These are phyloP conservation scores for Nigrospora oryzae DNA, from an alignment of 2,329 filamentous ascomycete species.

Conservation along the genomic window DNA sequence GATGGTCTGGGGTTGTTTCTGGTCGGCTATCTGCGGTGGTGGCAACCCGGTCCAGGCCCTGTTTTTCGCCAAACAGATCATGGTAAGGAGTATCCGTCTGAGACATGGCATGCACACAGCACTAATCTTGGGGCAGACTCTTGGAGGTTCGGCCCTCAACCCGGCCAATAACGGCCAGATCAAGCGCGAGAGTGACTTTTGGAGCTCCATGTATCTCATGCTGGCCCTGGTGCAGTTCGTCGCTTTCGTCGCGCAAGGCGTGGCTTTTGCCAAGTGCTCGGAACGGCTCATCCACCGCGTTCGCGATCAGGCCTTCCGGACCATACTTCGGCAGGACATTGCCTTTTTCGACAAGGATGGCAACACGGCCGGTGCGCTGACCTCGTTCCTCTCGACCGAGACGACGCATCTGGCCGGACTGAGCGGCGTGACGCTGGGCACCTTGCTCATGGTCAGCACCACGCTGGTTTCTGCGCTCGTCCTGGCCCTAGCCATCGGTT, in stretches of 20 bases:
- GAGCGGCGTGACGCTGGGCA: slow-evolving; percentile 80
- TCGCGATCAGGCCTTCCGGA: slow-evolving; percentile 72
- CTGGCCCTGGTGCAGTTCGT: slow-evolving; percentile 67
- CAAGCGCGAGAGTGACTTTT: slow-evolving; percentile 69
- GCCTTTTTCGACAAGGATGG: slow-evolving; percentile 84
- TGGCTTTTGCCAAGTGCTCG: slow-evolving; percentile 77
- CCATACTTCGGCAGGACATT: slow-evolving; percentile 88
- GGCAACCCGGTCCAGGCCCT: slow-evolving; percentile 72
- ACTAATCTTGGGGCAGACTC: slow-evolving; percentile 16
- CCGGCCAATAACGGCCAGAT: slow-evolving; percentile 44
- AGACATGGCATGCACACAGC: neutral
- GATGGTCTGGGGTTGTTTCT: slow-evolving; percentile 67
- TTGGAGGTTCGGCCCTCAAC: slow-evolving; percentile 29
- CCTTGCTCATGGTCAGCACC: slow-evolving; percentile 70
- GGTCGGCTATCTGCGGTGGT: slow-evolving; percentile 68
- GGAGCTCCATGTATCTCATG: slow-evolving; percentile 84
- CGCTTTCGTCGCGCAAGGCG: slow-evolving; percentile 58
- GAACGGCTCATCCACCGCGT: slow-evolving; percentile 78
- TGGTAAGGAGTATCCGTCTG: slow-evolving; percentile 27
- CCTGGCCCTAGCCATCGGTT: slow-evolving; percentile 67
- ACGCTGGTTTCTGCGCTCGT: slow-evolving; percentile 69
- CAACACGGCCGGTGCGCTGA: slow-evolving; percentile 82
- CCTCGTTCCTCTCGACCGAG: slow-evolving; percentile 81
- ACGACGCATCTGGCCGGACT: slow-evolving; percentile 84
- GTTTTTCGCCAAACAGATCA: slow-evolving; percentile 85